Conservation (phyloP, 805 yeast species). For the Nakazawaea pomicola region DNA sequence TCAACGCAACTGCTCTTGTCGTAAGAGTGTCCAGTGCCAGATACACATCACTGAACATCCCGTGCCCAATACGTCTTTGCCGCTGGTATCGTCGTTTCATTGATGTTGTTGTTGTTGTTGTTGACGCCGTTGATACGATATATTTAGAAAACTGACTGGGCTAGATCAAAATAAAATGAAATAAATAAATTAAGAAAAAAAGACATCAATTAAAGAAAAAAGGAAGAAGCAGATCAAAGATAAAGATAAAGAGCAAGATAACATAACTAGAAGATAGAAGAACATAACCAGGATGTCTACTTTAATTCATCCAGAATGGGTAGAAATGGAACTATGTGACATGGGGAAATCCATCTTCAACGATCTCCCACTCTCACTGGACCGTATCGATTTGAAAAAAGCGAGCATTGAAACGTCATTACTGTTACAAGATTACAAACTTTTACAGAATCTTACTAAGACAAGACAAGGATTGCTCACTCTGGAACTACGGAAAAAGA, state of each 20-base stretch:
- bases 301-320: conserved; percentile 37
- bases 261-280: not conserved
- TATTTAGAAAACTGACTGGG: no score
- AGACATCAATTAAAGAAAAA: no score
- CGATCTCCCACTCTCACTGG: conserved; percentile 36
- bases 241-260: no score
- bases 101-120: not conserved
- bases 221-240: not conserved
- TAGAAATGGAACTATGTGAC: conserved; percentile 42
- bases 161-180: no score
- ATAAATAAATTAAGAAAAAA: no score
- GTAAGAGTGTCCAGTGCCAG: conserved; percentile 16
- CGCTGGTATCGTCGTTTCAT: not conserved
- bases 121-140: no score
- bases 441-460: conserved; percentile 30
- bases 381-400: conserved; percentile 31
- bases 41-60: conserved; percentile 39
- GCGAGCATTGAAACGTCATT: conserved; percentile 34
- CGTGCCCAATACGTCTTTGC: conserved; percentile 17
- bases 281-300: conserved; percentile 7
- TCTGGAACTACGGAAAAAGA: conserved; percentile 32
- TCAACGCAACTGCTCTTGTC: conserved; percentile 34
- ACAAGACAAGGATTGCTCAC: conserved; percentile 44
- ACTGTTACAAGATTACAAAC: conserved; percentile 22
- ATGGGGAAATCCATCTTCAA: conserved; percentile 42